These are phyloP conservation scores for Monosporozyma siamensis DNA, from an alignment of 805 yeast species.

Conservation along the genomic window DNA sequence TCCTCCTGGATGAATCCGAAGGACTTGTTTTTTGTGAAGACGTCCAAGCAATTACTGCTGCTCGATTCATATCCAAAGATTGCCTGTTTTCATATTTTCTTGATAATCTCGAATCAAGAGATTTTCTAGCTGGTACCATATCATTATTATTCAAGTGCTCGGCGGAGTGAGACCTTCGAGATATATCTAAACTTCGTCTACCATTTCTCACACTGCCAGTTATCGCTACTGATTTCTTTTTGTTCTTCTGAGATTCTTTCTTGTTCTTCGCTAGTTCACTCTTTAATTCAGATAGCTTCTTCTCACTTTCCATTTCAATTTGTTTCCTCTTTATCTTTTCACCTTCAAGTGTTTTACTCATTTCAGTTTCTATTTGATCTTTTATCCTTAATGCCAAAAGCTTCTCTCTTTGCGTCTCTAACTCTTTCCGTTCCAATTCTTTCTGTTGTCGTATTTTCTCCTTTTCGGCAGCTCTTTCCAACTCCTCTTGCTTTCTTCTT, in stretches of 20 bases:
- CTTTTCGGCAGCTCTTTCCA: background rate
- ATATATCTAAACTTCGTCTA: slow-evolving; percentile 8
- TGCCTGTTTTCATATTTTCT: slow-evolving; percentile 1
- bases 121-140: background rate
- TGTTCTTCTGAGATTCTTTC: background rate
- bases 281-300: slow-evolving; percentile 4
- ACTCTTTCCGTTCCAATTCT: slow-evolving; percentile 10
- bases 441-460: slow-evolving; percentile 6
- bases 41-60: slow-evolving; percentile 9
- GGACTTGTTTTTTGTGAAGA: background rate
- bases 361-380: slow-evolving; percentile 20
- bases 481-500: slow-evolving; percentile 10
- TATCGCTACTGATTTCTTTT: background rate
- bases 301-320: slow-evolving; percentile 5
- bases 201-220: background rate
- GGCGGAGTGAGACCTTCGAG: background rate
- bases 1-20: no score
- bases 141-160: background rate
- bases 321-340: slow-evolving; percentile 9
- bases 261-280: slow-evolving; percentile 4
- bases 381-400: slow-evolving; percentile 19
- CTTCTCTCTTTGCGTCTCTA: slow-evolving; percentile 16
- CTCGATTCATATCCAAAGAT: slow-evolving; percentile 5
- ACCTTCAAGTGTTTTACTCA: slow-evolving; percentile 13
- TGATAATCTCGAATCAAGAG: slow-evolving; percentile 1